Conservation (phyloP, 139 green algal genomes). For the Chlorella vulgaris region DNA sequence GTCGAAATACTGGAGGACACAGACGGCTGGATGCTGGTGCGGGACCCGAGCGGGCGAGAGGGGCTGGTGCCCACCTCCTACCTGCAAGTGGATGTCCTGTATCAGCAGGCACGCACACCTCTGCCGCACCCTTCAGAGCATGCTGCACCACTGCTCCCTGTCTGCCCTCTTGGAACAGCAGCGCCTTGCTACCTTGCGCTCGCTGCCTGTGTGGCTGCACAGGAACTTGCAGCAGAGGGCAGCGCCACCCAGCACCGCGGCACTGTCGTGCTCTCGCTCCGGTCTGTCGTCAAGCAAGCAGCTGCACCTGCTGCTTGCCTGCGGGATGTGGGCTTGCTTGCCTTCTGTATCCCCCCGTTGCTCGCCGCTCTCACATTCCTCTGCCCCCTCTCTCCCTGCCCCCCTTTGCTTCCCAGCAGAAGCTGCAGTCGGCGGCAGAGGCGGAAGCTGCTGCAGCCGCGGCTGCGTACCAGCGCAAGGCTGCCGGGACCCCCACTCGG, state of each 20-base stretch:
- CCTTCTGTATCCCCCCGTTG: no score
- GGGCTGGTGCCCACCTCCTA: conserved; percentile 48
- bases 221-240: no score
- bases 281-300: no score
- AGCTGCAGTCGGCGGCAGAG: conserved; percentile 9
- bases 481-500: conserved; percentile 16
- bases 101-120: conserved; percentile 8
- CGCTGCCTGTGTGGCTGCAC: no score
- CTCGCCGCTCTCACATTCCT: not conserved
- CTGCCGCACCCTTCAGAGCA: not conserved
- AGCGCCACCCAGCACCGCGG: no score
- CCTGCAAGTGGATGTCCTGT: conserved; percentile 28
- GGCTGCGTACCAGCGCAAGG: conserved; percentile 32
- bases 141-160: no score
- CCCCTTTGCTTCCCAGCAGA: not conserved
- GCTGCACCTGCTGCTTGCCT: no score
- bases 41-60: conserved; percentile 35
- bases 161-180: no score
- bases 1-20: conserved; percentile 46
- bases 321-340: no score
- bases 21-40: conserved; percentile 48
- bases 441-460: conserved; percentile 18
- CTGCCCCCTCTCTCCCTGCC: not conserved
- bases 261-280: no score
- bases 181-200: no score